phyloP scores from a whole-genome alignment of 2,329 filamentous ascomycete genomes.

The Apiospora koreana region DNA sequence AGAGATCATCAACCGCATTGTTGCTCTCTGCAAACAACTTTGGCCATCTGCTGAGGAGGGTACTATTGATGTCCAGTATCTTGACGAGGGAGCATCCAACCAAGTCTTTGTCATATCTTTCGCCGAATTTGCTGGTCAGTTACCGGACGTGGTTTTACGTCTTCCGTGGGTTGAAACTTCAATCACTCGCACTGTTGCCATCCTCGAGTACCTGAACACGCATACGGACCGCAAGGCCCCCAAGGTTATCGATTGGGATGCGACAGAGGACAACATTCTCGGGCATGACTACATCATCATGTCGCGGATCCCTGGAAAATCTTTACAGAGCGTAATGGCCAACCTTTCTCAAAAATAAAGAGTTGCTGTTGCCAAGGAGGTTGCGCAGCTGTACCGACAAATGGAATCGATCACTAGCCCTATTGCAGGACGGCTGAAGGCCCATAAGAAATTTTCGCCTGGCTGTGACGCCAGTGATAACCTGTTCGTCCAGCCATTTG shows the following conservation, averaged over 20 bases:
- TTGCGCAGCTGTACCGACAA: not conserved
- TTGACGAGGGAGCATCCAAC: not conserved
- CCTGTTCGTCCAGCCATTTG: not conserved
- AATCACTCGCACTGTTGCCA: not conserved
- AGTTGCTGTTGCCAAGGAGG: not conserved
- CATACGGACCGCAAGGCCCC: slow-evolving; percentile 16
- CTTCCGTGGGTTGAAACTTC: not conserved
- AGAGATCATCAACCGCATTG: not conserved
- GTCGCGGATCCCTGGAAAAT: not conserved
- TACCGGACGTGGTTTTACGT: not conserved
- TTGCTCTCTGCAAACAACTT: not conserved
- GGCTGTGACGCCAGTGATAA: not conserved
- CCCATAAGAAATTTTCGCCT: not conserved
- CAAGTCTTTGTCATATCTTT: not conserved
- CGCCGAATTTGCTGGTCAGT: not conserved
- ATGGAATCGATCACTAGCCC: not conserved
- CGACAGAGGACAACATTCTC: slow-evolving; percentile 13
- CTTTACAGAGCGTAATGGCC: not conserved
- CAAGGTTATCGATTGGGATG: slow-evolving; percentile 16
- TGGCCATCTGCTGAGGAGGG: not conserved
- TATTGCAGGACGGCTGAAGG: not conserved
- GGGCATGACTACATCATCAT: not conserved
- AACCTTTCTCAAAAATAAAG: not conserved
- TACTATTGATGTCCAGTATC: not conserved
- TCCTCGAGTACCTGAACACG: slow-evolving; percentile 13